These are phyloP conservation scores for Punica granatum DNA, from an alignment of 345 rosid species.

Conservation along the genomic window DNA sequence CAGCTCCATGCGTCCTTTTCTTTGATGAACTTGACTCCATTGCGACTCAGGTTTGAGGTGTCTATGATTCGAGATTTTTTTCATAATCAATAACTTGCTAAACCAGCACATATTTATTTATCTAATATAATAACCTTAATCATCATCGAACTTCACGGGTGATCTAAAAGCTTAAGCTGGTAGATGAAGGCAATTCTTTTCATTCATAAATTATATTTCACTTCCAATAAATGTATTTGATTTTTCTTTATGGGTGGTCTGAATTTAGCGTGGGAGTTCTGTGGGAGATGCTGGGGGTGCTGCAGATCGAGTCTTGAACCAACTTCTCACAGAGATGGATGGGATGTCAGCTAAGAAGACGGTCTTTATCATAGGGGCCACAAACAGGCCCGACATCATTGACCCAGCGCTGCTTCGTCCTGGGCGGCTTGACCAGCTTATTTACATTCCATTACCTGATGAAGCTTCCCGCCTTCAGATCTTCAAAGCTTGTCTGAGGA, in stretches of 20 bases:
- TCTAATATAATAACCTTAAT: too few relatives aligned
- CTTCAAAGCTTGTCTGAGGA: constrained; percentile 81
- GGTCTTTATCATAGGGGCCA: constrained; percentile 90
- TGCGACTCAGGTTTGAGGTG: constrained; percentile 96
- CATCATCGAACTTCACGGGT: too few relatives aligned
- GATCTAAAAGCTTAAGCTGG: too few relatives aligned
- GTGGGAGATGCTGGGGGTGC: constrained; percentile 94
- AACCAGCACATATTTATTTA: too few relatives aligned
- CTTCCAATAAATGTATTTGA: not conserved
- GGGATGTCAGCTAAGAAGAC: constrained; percentile 86
- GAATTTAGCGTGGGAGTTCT: constrained; percentile 70
- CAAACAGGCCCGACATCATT: too few relatives aligned
- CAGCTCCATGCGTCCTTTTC: constrained; percentile 94
- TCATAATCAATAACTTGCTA: too few relatives aligned
- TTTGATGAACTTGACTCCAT: constrained; percentile 95
- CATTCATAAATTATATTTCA: too few relatives aligned
- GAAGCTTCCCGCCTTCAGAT: constrained; percentile 79
- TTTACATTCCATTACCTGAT: constrained; percentile 90
- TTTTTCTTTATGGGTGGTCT: not conserved
- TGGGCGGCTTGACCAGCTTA: constrained; percentile 86
- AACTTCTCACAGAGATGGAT: constrained; percentile 91
- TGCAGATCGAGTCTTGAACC: constrained; percentile 88
- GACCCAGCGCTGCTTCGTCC: constrained; percentile 92
- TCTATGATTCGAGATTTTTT: constrained; percentile 5
- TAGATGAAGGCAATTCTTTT: too few relatives aligned